These are phyloP conservation scores for Thelonectria discophora DNA, from an alignment of 2,329 filamentous ascomycete species.

Conservation along the genomic window DNA sequence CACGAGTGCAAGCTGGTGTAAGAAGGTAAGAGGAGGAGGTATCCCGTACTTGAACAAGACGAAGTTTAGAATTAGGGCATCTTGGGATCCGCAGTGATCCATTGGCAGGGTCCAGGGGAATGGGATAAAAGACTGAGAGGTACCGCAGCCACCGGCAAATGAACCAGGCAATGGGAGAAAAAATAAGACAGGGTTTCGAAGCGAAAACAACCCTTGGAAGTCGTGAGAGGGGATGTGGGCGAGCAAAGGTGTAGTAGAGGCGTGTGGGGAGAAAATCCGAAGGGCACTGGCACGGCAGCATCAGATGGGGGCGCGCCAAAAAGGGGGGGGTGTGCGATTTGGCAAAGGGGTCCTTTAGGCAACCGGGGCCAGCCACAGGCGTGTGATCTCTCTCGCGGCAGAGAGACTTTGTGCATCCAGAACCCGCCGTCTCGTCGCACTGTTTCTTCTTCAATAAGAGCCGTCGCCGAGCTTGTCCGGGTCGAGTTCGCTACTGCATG, in stretches of 20 bases:
- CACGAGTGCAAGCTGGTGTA: conserved; percentile 6
- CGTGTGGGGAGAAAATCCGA: conserved; percentile 23
- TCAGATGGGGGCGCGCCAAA: conserved; percentile 28
- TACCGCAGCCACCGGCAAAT: conserved; percentile 39
- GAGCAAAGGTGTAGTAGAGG: conserved; percentile 25
- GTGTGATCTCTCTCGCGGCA: conserved; percentile 19
- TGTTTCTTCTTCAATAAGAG: conserved; percentile 11
- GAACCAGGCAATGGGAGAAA: conserved; percentile 29
- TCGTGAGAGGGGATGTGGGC: conserved; percentile 30
- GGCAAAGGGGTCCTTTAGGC: conserved; percentile 26
- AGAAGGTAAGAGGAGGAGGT: conserved; percentile 13
- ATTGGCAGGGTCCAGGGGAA: conserved; percentile 35
- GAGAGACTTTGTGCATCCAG: conserved; percentile 31
- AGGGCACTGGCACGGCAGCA: conserved; percentile 30
- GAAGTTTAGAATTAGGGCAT: conserved; percentile 29
- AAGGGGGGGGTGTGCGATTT: conserved; percentile 24
- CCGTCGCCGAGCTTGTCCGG: conserved; percentile 12
- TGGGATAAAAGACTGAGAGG: conserved; percentile 28
- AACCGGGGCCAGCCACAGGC: conserved; percentile 30
- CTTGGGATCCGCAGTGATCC: conserved; percentile 27
- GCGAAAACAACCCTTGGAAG: conserved; percentile 28
- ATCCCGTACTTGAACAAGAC: conserved; percentile 12
- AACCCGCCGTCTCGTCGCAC: conserved; percentile 20
- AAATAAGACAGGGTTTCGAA: conserved; percentile 32
- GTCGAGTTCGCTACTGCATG: not conserved